Evolutionary conservation across 805 yeast species (phyloP).

Genomic region (Peterozyma xylosa): DNA sequence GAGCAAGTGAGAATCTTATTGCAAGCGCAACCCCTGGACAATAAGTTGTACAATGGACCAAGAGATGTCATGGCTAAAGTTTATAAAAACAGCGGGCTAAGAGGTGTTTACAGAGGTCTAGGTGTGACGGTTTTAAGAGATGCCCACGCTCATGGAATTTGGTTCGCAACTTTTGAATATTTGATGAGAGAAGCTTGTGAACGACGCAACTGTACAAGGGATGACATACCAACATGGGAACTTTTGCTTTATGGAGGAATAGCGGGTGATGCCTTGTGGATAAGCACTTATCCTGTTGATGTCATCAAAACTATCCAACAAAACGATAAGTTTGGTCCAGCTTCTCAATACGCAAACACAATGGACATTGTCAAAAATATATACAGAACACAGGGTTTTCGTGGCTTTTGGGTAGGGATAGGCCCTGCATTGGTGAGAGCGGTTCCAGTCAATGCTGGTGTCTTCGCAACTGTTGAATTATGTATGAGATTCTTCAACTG

Average conservation of each 20-base stretch:
- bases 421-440: slow-evolving; percentile 50
- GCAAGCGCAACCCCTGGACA: slow-evolving; percentile 33
- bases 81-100: slow-evolving; percentile 11
- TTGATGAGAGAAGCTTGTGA: slow-evolving; percentile 34
- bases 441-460: slow-evolving; percentile 65
- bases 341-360: slow-evolving; percentile 30
- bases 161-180: slow-evolving; percentile 62
- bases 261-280: slow-evolving; percentile 63
- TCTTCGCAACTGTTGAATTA: slow-evolving; percentile 69
- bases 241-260: slow-evolving; percentile 50
- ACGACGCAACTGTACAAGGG: slow-evolving; percentile 28
- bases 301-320: slow-evolving; percentile 44
- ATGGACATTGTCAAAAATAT: slow-evolving; percentile 30
- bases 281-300: slow-evolving; percentile 45
- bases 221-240: slow-evolving; percentile 46
- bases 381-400: slow-evolving; percentile 31
- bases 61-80: slow-evolving; percentile 36
- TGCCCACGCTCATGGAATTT: slow-evolving; percentile 64
- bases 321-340: slow-evolving; percentile 41
- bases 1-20: slow-evolving; percentile 59
- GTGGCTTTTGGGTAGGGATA: slow-evolving; percentile 52
- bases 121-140: slow-evolving; percentile 49
- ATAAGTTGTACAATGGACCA: slow-evolving; percentile 30
- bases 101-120: slow-evolving; percentile 51
- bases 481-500: slow-evolving; percentile 51